phyloP scores from a whole-genome alignment of 345 rosid species.

The Camelina neglecta region DNA sequence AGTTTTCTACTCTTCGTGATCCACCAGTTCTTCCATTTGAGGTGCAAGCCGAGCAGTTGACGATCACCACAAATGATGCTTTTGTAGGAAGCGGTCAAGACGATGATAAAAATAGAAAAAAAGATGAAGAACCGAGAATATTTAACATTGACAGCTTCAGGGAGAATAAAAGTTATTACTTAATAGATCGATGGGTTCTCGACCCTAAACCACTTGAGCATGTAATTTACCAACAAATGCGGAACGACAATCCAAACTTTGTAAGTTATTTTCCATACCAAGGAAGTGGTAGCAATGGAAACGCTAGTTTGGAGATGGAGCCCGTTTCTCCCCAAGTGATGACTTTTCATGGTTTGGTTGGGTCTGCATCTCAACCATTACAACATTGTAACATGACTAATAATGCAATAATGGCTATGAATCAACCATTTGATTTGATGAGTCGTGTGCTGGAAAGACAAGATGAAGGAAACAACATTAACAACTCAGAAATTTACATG shows the following conservation, averaged over 20 bases:
- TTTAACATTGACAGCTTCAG: neutral
- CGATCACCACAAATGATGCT: neutral
- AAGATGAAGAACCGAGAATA: neutral
- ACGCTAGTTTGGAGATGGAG: constrained; percentile 14
- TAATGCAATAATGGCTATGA: neutral
- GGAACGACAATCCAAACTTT: neutral
- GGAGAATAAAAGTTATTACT: constrained; percentile 4
- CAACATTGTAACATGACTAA: neutral
- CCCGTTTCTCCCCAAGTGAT: neutral
- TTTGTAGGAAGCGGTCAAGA: neutral
- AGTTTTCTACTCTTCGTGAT: constrained; percentile 16
- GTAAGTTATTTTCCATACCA: neutral
- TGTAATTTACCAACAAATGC: neutral
- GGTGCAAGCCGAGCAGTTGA: neutral
- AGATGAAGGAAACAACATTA: neutral
- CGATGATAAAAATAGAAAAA: neutral
- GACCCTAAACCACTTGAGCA: neutral
- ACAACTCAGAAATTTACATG: constrained; percentile 1
- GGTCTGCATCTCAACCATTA: constrained; percentile 4
- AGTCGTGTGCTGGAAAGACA: neutral
- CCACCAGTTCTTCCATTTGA: constrained; percentile 6
- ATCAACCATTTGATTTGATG: constrained; percentile 5
- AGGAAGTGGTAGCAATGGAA: constrained; percentile 30
- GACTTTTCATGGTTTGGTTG: neutral
- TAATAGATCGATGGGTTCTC: constrained; percentile 30